Percentiles rank a stretch among this genome's conserved stretches.
Evolutionary conservation across 2,329 filamentous ascomycete genomes (phyloP).

Genomic region (Pseudogymnoascus sp.): DNA sequence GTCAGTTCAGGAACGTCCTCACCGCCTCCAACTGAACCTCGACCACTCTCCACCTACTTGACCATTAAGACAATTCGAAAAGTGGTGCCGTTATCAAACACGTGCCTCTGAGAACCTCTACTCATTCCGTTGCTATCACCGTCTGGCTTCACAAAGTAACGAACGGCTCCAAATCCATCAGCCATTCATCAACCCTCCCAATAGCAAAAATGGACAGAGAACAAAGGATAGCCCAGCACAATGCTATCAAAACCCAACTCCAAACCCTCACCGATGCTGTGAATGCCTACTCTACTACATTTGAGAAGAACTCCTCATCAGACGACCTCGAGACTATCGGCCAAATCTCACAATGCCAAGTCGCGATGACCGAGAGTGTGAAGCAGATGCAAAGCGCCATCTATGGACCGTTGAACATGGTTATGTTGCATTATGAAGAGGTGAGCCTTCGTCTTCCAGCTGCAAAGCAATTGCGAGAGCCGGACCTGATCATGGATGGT

Average conservation of each 20-base stretch:
- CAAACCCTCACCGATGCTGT: conserved; percentile 1
- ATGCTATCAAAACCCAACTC: conserved; percentile 5
- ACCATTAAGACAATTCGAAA: background rate
- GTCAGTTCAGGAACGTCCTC: background rate
- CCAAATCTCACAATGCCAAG: background rate
- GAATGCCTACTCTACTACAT: conserved; percentile 1
- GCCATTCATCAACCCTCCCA: background rate
- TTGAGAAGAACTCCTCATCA: background rate
- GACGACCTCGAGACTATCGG: conserved; percentile 2
- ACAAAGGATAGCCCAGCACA: background rate
- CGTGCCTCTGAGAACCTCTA: background rate
- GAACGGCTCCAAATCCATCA: background rate
- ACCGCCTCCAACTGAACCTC: background rate
- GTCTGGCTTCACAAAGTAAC: background rate
- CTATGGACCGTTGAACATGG: conserved; percentile 18
- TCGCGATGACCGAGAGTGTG: conserved; percentile 11
- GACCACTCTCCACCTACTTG: background rate
- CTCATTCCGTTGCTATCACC: background rate
- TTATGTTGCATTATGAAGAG: conserved; percentile 18
- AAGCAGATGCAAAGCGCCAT: conserved; percentile 16
- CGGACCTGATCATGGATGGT: background rate
- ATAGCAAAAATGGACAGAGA: conserved; percentile 5
- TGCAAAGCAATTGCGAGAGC: background rate
- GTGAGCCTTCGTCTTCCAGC: conserved; percentile 10
- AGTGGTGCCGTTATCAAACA: background rate